Percentiles rank a stretch among this genome's conserved stretches.
phyloP scores from a whole-genome alignment of 2,329 filamentous ascomycete genomes.

The Leptographium radiaticola region DNA sequence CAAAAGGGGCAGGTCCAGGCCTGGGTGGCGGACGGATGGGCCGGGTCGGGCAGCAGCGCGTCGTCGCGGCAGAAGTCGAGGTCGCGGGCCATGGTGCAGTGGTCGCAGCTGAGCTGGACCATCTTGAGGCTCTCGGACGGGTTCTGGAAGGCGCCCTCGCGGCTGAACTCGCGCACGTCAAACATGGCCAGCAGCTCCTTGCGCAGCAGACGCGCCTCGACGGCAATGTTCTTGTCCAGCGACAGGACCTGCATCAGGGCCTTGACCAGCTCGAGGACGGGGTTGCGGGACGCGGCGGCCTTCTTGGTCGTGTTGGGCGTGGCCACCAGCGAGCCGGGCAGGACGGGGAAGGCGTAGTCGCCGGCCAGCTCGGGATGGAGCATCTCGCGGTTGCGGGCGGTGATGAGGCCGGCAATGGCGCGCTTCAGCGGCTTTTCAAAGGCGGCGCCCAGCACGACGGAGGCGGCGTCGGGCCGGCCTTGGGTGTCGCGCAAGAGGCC shows the following conservation, averaged over 20 bases:
- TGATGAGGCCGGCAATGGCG: slow-evolving; percentile 69
- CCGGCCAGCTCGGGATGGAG: slow-evolving; percentile 75
- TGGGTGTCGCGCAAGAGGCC: slow-evolving; percentile 27
- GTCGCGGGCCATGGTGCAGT: slow-evolving; percentile 80
- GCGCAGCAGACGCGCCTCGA: slow-evolving; percentile 76
- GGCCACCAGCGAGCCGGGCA: slow-evolving; percentile 57
- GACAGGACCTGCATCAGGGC: slow-evolving; percentile 82
- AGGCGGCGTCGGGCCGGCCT: slow-evolving; percentile 34
- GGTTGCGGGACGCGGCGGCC: slow-evolving; percentile 39
- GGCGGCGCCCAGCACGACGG: slow-evolving; percentile 60
- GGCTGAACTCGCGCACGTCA: slow-evolving; percentile 86
- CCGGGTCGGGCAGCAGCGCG: slow-evolving; percentile 51
- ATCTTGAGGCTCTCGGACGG: slow-evolving; percentile 65
- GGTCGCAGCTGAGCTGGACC: slow-evolving; percentile 68
- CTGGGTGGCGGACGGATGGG: slow-evolving; percentile 13
- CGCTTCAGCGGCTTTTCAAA: slow-evolving; percentile 88
- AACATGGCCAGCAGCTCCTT: slow-evolving; percentile 84
- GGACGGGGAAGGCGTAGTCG: slow-evolving; percentile 74
- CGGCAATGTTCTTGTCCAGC: slow-evolving; percentile 78
- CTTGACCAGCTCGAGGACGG: slow-evolving; percentile 84
- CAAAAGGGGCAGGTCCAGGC: slow-evolving; percentile 71
- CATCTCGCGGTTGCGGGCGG: slow-evolving; percentile 76
- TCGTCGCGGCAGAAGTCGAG: slow-evolving; percentile 88
- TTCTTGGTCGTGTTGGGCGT: neutral
- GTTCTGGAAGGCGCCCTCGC: slow-evolving; percentile 78